phyloP scores from a whole-genome alignment of 768 basidiomycete species.

The Leccinum incarnatum region DNA sequence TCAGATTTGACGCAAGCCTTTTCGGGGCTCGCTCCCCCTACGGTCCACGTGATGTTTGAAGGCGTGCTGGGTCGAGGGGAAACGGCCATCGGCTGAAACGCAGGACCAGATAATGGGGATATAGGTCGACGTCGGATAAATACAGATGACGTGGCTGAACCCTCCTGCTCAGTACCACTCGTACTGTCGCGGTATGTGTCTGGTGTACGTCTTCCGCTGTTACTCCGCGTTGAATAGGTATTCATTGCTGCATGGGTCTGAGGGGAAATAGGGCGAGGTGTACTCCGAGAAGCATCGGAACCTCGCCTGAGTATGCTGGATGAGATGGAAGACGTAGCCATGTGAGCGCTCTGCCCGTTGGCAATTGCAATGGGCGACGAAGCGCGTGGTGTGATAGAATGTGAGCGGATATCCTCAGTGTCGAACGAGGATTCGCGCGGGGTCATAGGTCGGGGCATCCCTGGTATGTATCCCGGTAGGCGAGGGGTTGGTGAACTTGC shows the following conservation, averaged over 20 bases:
- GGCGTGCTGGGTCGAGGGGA: slow-evolving; percentile 58
- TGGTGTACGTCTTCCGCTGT: slow-evolving; percentile 66
- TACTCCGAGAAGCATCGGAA: slow-evolving; percentile 54
- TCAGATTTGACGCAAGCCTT: slow-evolving; percentile 31
- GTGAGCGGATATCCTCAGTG: slow-evolving; percentile 69
- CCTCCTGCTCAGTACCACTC: slow-evolving; percentile 40
- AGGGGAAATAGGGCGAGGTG: slow-evolving; percentile 49
- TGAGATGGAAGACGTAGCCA: slow-evolving; percentile 34
- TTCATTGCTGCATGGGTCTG: slow-evolving; percentile 35
- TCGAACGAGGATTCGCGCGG: slow-evolving; percentile 70
- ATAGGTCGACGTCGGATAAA: slow-evolving; percentile 60
- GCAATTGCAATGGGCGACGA: slow-evolving; percentile 54
- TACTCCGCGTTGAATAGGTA: slow-evolving; percentile 54
- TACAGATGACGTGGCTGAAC: slow-evolving; percentile 48
- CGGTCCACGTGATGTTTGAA: slow-evolving; percentile 74
- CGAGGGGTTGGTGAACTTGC: slow-evolving; percentile 49
- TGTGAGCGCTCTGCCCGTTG: slow-evolving; percentile 35
- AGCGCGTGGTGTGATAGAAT: slow-evolving; percentile 72
- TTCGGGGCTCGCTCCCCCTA: slow-evolving; percentile 33
- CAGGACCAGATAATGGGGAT: slow-evolving; percentile 64
- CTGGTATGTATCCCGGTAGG: slow-evolving; percentile 82
- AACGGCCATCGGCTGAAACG: slow-evolving; percentile 59
- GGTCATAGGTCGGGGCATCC: slow-evolving; percentile 90
- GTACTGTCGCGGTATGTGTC: slow-evolving; percentile 44
- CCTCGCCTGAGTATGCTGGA: slow-evolving; percentile 48